phyloP scores from a whole-genome alignment of 2,329 filamentous ascomycete genomes.

The Verticillium zaregamsianum region DNA sequence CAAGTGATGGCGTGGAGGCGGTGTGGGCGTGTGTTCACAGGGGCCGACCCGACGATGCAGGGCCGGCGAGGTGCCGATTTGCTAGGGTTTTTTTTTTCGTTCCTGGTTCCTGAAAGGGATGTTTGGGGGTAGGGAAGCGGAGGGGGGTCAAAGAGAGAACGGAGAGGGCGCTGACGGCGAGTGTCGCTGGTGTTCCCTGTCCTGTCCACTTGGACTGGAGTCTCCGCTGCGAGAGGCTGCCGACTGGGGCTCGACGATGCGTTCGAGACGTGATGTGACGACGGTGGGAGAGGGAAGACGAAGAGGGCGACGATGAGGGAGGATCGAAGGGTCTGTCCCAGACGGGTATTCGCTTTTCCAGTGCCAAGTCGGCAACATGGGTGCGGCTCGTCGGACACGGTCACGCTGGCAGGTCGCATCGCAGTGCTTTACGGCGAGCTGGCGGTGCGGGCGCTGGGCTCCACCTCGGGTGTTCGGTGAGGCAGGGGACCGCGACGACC shows the following conservation, averaged over 20 bases:
- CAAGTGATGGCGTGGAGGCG: background rate
- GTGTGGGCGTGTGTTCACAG: background rate
- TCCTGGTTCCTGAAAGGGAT: background rate
- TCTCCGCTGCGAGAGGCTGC: too few relatives aligned
- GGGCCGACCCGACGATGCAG: background rate
- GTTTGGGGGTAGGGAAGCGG: background rate
- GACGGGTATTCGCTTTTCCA: background rate
- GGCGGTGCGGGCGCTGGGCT: background rate
- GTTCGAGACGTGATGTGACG: too few relatives aligned
- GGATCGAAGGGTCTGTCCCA: background rate
- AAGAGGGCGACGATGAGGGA: background rate
- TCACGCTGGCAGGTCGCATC: background rate
- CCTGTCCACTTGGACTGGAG: too few relatives aligned
- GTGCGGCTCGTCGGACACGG: background rate
- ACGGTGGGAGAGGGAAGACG: too few relatives aligned
- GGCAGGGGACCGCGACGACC: background rate
- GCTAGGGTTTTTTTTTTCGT: background rate
- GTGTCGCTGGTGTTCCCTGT: too few relatives aligned
- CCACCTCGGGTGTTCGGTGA: background rate
- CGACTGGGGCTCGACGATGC: too few relatives aligned
- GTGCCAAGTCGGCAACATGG: background rate
- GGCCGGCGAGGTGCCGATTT: background rate
- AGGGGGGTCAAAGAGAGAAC: background rate
- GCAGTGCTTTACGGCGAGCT: background rate
- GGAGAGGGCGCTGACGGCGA: too few relatives aligned